These are phyloP conservation scores for Monosporascus cannonballus DNA, from an alignment of 2,329 filamentous ascomycete species.

Conservation along the genomic window DNA sequence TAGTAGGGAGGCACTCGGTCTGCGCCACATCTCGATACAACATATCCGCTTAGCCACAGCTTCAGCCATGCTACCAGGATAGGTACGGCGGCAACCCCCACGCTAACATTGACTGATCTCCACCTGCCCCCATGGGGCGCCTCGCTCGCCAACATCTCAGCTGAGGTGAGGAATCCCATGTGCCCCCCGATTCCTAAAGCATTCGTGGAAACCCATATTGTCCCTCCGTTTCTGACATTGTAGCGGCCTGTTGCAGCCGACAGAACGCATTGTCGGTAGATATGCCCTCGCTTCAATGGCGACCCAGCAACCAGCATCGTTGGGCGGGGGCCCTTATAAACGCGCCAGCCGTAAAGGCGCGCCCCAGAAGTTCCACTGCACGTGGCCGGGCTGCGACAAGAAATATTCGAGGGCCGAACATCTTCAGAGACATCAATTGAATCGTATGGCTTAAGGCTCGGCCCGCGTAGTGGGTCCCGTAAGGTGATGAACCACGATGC, in stretches of 20 bases:
- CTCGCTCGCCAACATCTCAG: neutral
- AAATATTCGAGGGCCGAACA: slow-evolving; percentile 77
- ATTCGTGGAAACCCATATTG: neutral
- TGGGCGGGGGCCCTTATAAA: slow-evolving; percentile 32
- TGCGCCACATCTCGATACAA: too few relatives aligned
- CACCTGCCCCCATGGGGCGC: neutral
- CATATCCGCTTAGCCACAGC: too few relatives aligned
- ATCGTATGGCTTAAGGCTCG: slow-evolving; percentile 52
- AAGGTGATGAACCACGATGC: neutral
- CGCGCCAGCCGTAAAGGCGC: slow-evolving; percentile 47
- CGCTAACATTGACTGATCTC: neutral
- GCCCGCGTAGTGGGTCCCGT: slow-evolving; percentile 7
- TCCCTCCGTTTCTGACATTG: neutral
- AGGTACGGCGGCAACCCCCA: neutral
- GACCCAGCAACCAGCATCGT: slow-evolving; percentile 21
- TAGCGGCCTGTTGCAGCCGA: neutral
- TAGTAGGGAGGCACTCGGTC: too few relatives aligned
- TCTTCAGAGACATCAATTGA: slow-evolving; percentile 74
- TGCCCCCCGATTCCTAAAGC: neutral
- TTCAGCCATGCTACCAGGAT: neutral
- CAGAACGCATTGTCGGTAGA: neutral
- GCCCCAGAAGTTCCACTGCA: slow-evolving; percentile 53
- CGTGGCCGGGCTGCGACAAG: slow-evolving; percentile 68
- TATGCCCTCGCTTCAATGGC: neutral
- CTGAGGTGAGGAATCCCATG: neutral